Evolutionary conservation across 257 asterid species (phyloP).

Genomic region (Gentiana macrophylla): DNA sequence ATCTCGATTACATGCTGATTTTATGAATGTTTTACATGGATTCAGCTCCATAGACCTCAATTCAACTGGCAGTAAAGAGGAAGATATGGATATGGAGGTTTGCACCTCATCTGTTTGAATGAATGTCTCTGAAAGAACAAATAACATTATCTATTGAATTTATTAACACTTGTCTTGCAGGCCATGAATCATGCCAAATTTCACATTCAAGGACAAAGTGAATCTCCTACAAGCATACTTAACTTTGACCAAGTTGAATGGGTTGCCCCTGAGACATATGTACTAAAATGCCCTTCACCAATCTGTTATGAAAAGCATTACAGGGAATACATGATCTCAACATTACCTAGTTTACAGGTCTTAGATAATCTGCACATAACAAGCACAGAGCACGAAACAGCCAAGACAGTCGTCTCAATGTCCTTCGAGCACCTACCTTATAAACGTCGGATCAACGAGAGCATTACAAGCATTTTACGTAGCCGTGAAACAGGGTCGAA

Average conservation of each 20-base stretch:
- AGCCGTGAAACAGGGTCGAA: conserved; percentile 48
- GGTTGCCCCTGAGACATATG: conserved; percentile 3
- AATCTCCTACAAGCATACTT: conserved; percentile 25
- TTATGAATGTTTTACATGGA: background rate
- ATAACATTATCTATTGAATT: background rate
- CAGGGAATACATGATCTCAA: conserved; percentile 24
- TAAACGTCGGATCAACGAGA: conserved; percentile 44
- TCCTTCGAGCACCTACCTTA: conserved; percentile 64
- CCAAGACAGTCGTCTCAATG: conserved; percentile 37
- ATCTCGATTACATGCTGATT: background rate
- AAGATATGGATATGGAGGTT: background rate
- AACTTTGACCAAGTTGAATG: conserved; percentile 19
- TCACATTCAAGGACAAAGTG: conserved; percentile 27
- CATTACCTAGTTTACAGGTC: conserved; percentile 16
- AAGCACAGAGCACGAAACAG: conserved; percentile 22
- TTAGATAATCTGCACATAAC: conserved; percentile 18
- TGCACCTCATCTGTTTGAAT: background rate
- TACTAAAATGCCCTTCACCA: conserved; percentile 19
- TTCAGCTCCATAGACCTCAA: no score
- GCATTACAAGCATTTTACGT: conserved; percentile 31
- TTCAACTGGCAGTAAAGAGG: background rate
- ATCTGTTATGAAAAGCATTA: conserved; percentile 22
- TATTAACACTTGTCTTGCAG: conserved; percentile 8
- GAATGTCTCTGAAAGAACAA: no score
- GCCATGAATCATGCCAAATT: conserved; percentile 10